Evolutionary conservation across 1,284 basidiomycete genomes (phyloP).

Genomic region (Agroathelia rolfsii): DNA sequence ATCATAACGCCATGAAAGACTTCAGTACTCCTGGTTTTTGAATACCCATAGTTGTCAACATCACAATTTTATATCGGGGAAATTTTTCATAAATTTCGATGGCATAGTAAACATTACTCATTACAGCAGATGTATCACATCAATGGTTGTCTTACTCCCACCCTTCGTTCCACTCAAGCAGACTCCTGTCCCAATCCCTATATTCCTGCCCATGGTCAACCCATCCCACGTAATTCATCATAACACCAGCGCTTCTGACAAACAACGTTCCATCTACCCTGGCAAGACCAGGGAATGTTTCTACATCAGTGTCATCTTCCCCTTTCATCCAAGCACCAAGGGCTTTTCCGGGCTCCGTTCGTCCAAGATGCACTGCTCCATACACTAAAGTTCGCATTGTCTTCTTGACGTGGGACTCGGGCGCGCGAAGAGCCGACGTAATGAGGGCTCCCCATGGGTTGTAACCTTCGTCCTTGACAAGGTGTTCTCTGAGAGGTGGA

Average conservation of each 20-base stretch:
- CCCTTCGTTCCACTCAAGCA: conserved; percentile 59
- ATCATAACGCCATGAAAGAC: too few relatives aligned
- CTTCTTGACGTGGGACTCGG: conserved; percentile 56
- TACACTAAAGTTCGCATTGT: conserved; percentile 45
- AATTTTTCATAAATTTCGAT: too few relatives aligned
- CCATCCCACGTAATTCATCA: conserved; percentile 58
- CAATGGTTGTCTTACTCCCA: too few relatives aligned
- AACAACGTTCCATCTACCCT: conserved; percentile 56
- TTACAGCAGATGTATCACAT: too few relatives aligned
- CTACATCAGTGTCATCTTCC: conserved; percentile 31
- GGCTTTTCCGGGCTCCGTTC: conserved; percentile 29
- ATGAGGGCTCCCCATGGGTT: conserved; percentile 57
- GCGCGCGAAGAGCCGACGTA: conserved; percentile 40
- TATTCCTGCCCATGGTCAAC: conserved; percentile 40
- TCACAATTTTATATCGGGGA: too few relatives aligned
- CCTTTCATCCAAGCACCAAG: conserved; percentile 32
- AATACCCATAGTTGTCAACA: too few relatives aligned
- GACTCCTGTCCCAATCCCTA: conserved; percentile 49
- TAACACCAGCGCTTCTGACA: conserved; percentile 48
- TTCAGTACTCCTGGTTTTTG: too few relatives aligned
- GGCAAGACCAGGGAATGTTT: conserved; percentile 28
- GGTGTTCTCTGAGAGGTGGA: conserved; percentile 23
- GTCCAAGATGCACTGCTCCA: conserved; percentile 40
- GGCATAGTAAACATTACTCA: too few relatives aligned
- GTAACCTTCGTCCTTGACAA: too few relatives aligned